These are phyloP conservation scores for Aechmea fasciata DNA, from an alignment of 176 grass and related monocot genomes.

Conservation along the genomic window DNA sequence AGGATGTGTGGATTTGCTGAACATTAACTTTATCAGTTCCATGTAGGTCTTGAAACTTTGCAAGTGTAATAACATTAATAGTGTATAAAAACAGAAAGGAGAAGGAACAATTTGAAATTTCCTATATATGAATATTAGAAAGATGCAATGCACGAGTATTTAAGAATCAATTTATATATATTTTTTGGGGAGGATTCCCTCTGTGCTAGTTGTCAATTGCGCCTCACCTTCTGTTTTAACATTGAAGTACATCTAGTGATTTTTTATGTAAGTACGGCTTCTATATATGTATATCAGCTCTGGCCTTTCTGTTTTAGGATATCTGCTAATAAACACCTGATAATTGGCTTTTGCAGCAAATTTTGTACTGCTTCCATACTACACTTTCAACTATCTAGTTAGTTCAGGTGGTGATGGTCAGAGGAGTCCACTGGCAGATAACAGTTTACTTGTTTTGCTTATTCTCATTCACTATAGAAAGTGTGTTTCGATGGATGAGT, in stretches of 20 bases:
- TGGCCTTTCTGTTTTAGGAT: background rate
- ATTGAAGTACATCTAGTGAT: background rate
- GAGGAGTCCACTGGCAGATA: slow-evolving; percentile 71
- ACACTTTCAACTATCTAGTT: slow-evolving; percentile 87
- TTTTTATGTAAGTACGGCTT: background rate
- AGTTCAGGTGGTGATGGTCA: slow-evolving; percentile 50
- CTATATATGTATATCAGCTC: slow-evolving; percentile 15
- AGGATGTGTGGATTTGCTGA: background rate
- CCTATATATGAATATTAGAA: background rate
- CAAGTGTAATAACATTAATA: no score
- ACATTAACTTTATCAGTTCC: background rate
- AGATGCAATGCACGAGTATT: background rate
- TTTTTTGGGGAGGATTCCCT: background rate
- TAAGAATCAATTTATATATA: no score
- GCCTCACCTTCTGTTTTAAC: background rate
- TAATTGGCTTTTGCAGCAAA: slow-evolving; percentile 69
- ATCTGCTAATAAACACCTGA: slow-evolving; percentile 5
- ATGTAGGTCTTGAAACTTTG: no score
- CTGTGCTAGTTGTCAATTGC: background rate
- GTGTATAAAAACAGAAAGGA: no score
- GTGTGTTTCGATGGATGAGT: slow-evolving; percentile 44
- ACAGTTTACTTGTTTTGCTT: slow-evolving; percentile 82
- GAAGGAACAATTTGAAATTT: background rate
- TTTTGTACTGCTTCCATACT: slow-evolving; percentile 82
- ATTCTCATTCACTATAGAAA: slow-evolving; percentile 87